Evolutionary conservation across 768 basidiomycete species (phyloP), one percentile per base, ranked within the genome.

Genomic region (Leccinellum luteum): DNA sequence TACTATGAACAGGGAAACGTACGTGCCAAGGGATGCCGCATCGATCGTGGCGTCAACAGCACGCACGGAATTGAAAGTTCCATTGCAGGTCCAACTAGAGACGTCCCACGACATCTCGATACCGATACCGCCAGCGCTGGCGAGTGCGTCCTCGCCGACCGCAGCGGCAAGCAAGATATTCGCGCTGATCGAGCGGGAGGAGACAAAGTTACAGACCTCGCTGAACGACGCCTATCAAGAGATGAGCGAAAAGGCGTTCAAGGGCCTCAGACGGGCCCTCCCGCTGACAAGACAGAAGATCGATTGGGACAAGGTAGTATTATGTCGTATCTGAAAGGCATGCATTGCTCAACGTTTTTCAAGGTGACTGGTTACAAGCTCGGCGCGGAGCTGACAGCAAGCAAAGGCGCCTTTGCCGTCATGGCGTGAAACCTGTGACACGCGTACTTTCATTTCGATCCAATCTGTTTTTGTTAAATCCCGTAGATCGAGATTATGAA

Each of bases 1-100:
- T 98, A 98, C 68, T 98, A 95, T 67, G 97, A 99, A 71, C 93
- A 97, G 69, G 96, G 96, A 63, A 96, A 95, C 69, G 93, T 38
- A 38, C 9, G 38, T 38, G n/a, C 4, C 38, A 38, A 10, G 95
- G 55, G 51, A 85, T 0, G 64, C 5, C 23, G 3, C 32, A 52
- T 25, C 15, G 15, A 17, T 59, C 12, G 48, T 9, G 4, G 34
- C 4, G 25, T n/a, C 6, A 41, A 13, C 28, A 15, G 0, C 8
- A 28, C 31, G 28, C 31, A 13, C 53, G 9, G n/a, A 25, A 35
- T 35, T 17, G 38, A 52, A 50, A 0, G 55, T 55, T 2, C 35
- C 12, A 19, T 17, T 48, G 15, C 63, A 98, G 92, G 95, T 98
- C 31, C 97, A 98, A 82, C 81, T 99, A 31, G 79, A 86, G 27